These are phyloP conservation scores for Mortierella sp. DNA, from an alignment of 371 early-diverging fungal genomes.

Conservation along the genomic window DNA sequence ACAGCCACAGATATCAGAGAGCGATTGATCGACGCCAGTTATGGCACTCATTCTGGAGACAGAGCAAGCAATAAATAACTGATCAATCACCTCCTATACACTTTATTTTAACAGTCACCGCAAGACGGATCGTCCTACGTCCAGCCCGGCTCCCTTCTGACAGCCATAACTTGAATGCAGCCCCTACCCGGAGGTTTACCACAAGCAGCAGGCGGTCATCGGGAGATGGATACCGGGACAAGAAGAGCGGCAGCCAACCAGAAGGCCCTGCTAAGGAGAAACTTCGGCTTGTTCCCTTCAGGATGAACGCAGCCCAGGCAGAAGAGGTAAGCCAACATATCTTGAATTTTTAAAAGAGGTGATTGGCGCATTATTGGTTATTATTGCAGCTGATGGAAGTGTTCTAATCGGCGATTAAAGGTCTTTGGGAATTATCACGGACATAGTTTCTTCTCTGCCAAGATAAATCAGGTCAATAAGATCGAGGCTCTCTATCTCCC, in stretches of 20 bases:
- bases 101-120: constrained; percentile 4
- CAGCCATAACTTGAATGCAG: background rate
- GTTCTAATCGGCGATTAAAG: constrained; percentile 37
- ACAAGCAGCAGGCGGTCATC: constrained; percentile 24
- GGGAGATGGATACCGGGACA: constrained; percentile 23
- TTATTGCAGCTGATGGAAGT: no score
- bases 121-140: background rate
- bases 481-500: constrained; percentile 70
- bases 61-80: background rate
- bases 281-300: constrained; percentile 67
- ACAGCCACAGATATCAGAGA: background rate
- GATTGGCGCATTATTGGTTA: no score
- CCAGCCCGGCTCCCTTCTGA: background rate
- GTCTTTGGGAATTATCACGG: constrained; percentile 69
- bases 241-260: background rate
- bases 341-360: background rate
- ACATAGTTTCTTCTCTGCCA: constrained; percentile 71
- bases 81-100: background rate
- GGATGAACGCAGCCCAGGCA: constrained; percentile 68
- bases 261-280: constrained; percentile 65
- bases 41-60: background rate
- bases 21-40: background rate
- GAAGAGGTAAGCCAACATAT: constrained; percentile 59
- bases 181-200: constrained; percentile 11
- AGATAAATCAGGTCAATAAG: constrained; percentile 59